These are phyloP conservation scores for Fusarium kyushuense DNA, from an alignment of 2,329 filamentous ascomycete genomes.

Conservation along the genomic window DNA sequence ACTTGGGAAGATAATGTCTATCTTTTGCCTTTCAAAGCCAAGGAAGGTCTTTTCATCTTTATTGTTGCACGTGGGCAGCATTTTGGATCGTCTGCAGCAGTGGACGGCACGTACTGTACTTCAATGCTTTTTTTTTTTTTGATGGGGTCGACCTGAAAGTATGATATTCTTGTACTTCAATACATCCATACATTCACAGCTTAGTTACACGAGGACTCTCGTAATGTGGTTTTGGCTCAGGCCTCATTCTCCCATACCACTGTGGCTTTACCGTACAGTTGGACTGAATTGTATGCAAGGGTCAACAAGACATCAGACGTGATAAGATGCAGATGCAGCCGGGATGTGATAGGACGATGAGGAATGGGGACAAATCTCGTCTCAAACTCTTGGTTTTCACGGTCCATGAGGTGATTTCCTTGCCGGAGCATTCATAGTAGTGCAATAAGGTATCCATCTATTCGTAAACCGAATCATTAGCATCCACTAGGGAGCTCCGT, in stretches of 20 bases:
- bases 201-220: not conserved
- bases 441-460: conserved; percentile 15
- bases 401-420: conserved; percentile 9
- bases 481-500: conserved; percentile 2
- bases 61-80: conserved; percentile 30
- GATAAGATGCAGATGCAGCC: conserved; percentile 22
- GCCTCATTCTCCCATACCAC: not conserved
- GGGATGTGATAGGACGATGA: not conserved
- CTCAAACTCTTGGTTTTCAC: conserved; percentile 1
- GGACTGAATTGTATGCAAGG: not conserved
- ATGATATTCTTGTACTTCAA: too few relatives aligned
- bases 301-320: conserved; percentile 10
- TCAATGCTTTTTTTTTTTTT: too few relatives aligned
- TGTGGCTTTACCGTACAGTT: conserved; percentile 5
- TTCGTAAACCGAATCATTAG: not conserved
- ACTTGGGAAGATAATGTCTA: conserved; percentile 20
- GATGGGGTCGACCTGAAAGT: too few relatives aligned
- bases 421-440: not conserved
- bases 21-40: conserved; percentile 31
- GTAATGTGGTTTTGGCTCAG: conserved; percentile 5
- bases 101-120: conserved; percentile 21
- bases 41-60: conserved; percentile 19
- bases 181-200: conserved; percentile 6
- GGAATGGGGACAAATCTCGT: conserved; percentile 12
- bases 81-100: conserved; percentile 19